Evolutionary conservation across 2,329 filamentous ascomycete species (phyloP).

Genomic region (Ceratocystis smalleyi): DNA sequence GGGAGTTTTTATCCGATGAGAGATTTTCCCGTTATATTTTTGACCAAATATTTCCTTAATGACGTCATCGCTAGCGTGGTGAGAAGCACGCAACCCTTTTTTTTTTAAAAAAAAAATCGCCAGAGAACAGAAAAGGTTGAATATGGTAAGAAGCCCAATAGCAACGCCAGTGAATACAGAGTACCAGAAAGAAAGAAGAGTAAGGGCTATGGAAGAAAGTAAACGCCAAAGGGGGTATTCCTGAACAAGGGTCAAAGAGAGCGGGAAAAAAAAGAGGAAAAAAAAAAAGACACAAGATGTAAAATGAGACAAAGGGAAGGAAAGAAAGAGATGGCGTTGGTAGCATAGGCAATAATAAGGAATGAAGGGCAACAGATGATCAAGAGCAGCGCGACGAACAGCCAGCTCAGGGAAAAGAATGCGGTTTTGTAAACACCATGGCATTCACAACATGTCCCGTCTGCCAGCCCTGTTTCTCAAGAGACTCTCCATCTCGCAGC

Average conservation of each 20-base stretch:
- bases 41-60: neutral
- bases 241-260: neutral
- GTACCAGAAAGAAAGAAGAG: neutral
- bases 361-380: neutral
- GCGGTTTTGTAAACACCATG: constrained; percentile 39
- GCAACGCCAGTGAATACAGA: neutral
- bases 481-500: constrained; percentile 49
- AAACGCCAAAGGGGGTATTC: constrained; percentile 1
- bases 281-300: neutral
- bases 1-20: too few species aligned
- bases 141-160: neutral
- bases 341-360: neutral
- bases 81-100: neutral
- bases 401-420: neutral
- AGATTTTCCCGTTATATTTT: too few species aligned
- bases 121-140: neutral
- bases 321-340: neutral
- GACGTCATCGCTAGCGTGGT: neutral
- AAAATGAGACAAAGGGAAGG: neutral
- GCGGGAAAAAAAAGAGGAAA: neutral
- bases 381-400: neutral
- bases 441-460: constrained; percentile 63
- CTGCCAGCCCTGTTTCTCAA: constrained; percentile 60
- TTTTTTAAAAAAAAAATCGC: too few species aligned
- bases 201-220: neutral